phyloP scores from a whole-genome alignment of 148 eudicot species.

The Oxyria digyna region DNA sequence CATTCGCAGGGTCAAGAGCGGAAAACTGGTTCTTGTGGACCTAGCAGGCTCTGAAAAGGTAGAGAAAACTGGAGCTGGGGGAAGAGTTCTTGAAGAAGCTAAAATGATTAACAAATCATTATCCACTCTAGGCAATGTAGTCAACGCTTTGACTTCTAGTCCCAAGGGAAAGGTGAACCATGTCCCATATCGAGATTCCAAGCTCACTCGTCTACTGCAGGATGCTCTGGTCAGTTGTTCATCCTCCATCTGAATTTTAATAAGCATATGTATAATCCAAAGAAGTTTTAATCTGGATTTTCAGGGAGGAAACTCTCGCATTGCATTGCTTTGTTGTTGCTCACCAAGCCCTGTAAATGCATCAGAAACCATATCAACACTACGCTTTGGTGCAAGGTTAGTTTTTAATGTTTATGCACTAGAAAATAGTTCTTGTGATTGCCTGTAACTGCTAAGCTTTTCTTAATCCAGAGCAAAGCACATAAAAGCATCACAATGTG shows the following conservation, averaged over 20 bases:
- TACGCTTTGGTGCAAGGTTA: slow-evolving; percentile 84
- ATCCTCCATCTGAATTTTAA: slow-evolving; percentile 4
- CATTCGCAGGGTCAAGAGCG: slow-evolving; percentile 41
- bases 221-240: slow-evolving; percentile 66
- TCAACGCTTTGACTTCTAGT: slow-evolving; percentile 64
- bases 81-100: slow-evolving; percentile 83
- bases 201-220: slow-evolving; percentile 84
- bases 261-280: neutral
- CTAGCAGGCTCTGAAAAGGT: slow-evolving; percentile 93
- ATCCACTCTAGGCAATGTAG: slow-evolving; percentile 87
- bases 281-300: slow-evolving; percentile 9
- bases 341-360: slow-evolving; percentile 65
- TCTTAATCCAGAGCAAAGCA: slow-evolving; percentile 62
- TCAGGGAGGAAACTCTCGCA: slow-evolving; percentile 82
- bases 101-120: slow-evolving; percentile 85
- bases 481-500: slow-evolving; percentile 46
- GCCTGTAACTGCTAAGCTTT: neutral
- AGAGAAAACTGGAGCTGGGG: slow-evolving; percentile 87
- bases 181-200: slow-evolving; percentile 80
- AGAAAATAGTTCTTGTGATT: neutral
- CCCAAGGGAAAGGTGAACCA: slow-evolving; percentile 48
- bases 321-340: slow-evolving; percentile 83
- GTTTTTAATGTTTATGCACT: neutral
- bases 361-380: slow-evolving; percentile 71
- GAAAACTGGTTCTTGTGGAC: slow-evolving; percentile 79